Percentiles rank a stretch among this genome's conserved stretches.
These are phyloP conservation scores for Moricandia arvensis DNA, from an alignment of 345 rosid species.

Conservation along the genomic window DNA sequence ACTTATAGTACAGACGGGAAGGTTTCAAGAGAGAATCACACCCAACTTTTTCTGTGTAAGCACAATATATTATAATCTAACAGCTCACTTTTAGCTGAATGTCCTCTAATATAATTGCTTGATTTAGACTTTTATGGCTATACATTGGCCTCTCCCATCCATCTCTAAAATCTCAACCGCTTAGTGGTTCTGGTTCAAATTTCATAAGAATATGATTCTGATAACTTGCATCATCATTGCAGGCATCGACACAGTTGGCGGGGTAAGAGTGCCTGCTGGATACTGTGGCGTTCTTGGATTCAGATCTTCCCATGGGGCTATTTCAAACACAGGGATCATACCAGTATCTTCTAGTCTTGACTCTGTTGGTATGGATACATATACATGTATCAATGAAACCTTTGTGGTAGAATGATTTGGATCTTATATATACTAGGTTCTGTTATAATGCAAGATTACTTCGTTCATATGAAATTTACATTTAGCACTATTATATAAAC, in stretches of 20 bases:
- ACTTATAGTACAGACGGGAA: neutral
- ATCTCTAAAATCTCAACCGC: neutral
- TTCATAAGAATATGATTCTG: neutral
- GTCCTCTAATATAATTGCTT: neutral
- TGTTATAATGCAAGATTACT: neutral
- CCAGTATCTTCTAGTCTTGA: slow-evolving; percentile 79
- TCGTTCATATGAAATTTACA: neutral
- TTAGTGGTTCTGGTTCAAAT: neutral
- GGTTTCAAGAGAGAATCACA: neutral
- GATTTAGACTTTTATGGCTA: neutral
- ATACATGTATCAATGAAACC: neutral
- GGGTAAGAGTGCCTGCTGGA: slow-evolving; percentile 86
- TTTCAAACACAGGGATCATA: slow-evolving; percentile 57
- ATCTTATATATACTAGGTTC: slow-evolving; percentile 13
- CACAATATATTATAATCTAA: neutral
- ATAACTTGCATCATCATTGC: slow-evolving; percentile 31
- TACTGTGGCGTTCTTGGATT: slow-evolving; percentile 88
- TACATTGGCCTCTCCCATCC: neutral
- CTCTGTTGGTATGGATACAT: slow-evolving; percentile 65
- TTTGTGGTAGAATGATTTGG: slow-evolving; percentile 4
- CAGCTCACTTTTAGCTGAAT: neutral
- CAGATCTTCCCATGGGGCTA: slow-evolving; percentile 70
- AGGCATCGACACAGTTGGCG: slow-evolving; percentile 91
- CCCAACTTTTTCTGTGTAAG: slow-evolving; percentile 1
- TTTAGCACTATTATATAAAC: neutral